Evolutionary conservation across 2,329 filamentous ascomycete genomes (phyloP).

Genomic region (Botrytis deweyae): DNA sequence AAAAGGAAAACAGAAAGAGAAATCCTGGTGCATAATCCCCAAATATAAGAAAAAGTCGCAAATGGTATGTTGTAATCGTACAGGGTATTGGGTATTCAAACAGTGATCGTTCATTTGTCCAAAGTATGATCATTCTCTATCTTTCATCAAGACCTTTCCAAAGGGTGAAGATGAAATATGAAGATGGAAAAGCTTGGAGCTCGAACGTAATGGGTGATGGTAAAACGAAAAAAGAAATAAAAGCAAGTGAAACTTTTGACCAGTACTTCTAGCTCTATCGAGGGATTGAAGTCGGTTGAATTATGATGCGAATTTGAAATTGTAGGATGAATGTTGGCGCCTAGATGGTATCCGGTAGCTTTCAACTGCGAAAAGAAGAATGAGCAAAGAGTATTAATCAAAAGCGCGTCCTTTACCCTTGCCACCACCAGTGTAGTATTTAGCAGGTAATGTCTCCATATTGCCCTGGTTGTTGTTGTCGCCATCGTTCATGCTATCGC

Average conservation of each 20-base stretch:
- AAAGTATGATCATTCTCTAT: background rate
- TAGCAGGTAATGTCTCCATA: background rate
- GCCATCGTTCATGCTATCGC: background rate
- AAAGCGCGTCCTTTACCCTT: background rate
- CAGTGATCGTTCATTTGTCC: background rate
- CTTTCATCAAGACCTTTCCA: background rate
- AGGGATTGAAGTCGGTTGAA: background rate
- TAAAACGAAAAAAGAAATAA: background rate
- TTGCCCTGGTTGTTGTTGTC: background rate
- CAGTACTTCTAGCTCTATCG: background rate
- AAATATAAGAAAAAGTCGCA: background rate
- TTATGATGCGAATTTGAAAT: background rate
- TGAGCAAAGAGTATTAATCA: background rate
- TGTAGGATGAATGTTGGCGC: background rate
- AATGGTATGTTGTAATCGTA: background rate
- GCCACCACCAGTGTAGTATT: background rate
- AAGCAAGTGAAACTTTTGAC: background rate
- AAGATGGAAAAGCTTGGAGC: background rate
- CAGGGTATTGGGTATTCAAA: slow-evolving; percentile 16
- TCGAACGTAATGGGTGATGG: background rate
- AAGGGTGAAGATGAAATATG: background rate
- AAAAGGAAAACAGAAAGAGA: background rate
- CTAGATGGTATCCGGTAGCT: background rate
- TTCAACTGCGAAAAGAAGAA: background rate
- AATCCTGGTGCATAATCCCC: background rate